phyloP scores from a whole-genome alignment of 129 eudicot species.

The Smallanthus sonchifolius region DNA sequence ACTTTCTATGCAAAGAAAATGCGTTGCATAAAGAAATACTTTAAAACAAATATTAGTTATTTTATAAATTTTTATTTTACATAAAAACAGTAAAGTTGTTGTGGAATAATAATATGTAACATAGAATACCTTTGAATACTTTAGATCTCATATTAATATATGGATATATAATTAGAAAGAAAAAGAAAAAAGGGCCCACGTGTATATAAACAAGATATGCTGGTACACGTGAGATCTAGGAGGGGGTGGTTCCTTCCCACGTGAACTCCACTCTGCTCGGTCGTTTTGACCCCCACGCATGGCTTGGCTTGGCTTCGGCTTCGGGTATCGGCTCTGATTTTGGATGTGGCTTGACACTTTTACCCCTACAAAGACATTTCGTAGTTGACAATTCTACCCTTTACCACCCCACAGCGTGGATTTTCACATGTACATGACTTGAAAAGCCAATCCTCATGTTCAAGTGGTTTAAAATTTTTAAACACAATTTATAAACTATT shows the following conservation, averaged over 20 bases:
- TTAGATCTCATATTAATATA: not conserved
- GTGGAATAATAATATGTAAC: not conserved
- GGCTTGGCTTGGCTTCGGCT: constrained; percentile 17
- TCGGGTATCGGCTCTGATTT: not conserved
- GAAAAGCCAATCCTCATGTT: constrained; percentile 24
- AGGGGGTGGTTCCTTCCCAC: constrained; percentile 46
- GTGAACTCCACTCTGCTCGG: constrained; percentile 51
- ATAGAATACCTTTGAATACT: not conserved
- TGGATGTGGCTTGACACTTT: not conserved
- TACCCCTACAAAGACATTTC: constrained; percentile 20
- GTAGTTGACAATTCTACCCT: constrained; percentile 15
- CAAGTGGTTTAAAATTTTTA: not conserved
- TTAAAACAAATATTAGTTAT: not conserved
- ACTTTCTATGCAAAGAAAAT: constrained; percentile 1
- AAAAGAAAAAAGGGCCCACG: constrained; percentile 33
- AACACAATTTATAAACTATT: not conserved
- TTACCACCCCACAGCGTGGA: constrained; percentile 16
- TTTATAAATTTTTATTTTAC: not conserved
- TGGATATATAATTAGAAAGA: not conserved
- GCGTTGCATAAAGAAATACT: not conserved
- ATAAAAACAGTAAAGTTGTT: not conserved
- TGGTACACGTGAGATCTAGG: constrained; percentile 58
- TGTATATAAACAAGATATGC: constrained; percentile 52
- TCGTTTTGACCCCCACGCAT: constrained; percentile 10
- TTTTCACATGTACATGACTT: constrained; percentile 33